phyloP scores from a whole-genome alignment of 306 rosid genomes.

The Urtica urens region DNA sequence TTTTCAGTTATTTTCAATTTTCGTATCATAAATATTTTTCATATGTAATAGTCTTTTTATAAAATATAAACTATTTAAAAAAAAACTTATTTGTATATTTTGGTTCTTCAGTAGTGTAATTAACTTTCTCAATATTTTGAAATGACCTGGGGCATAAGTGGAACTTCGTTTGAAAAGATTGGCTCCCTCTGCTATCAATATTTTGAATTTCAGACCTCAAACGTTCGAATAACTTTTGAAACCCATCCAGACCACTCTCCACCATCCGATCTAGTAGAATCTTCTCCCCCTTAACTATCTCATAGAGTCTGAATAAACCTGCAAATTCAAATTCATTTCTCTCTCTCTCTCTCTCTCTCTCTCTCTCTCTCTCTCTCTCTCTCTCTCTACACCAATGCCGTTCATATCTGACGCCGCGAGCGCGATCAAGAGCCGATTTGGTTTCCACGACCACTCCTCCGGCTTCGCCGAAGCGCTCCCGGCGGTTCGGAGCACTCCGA shows the following conservation, averaged over 20 bases:
- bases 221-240: slow-evolving; percentile 39
- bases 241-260: slow-evolving; percentile 5
- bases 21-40: no score
- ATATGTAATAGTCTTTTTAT: no score
- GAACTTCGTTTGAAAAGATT: background rate
- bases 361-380: background rate
- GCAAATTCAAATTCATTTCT: slow-evolving; percentile 9
- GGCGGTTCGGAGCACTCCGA: slow-evolving; percentile 51
- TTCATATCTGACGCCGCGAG: slow-evolving; percentile 75
- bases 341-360: background rate
- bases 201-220: slow-evolving; percentile 19
- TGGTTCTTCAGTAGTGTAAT: no score
- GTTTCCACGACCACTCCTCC: slow-evolving; percentile 61
- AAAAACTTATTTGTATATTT: no score
- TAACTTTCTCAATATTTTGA: no score
- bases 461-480: slow-evolving; percentile 29
- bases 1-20: no score
- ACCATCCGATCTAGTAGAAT: slow-evolving; percentile 18
- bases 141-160: background rate
- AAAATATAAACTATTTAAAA: no score
- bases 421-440: slow-evolving; percentile 74
- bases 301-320: no score
- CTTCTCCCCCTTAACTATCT: slow-evolving; percentile 1
- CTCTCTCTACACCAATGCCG: slow-evolving; percentile 34
- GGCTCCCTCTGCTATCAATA: slow-evolving; percentile 12